Evolutionary conservation across 2,329 filamentous ascomycete genomes (phyloP).

Genomic region (Fusarium dlaminii): DNA sequence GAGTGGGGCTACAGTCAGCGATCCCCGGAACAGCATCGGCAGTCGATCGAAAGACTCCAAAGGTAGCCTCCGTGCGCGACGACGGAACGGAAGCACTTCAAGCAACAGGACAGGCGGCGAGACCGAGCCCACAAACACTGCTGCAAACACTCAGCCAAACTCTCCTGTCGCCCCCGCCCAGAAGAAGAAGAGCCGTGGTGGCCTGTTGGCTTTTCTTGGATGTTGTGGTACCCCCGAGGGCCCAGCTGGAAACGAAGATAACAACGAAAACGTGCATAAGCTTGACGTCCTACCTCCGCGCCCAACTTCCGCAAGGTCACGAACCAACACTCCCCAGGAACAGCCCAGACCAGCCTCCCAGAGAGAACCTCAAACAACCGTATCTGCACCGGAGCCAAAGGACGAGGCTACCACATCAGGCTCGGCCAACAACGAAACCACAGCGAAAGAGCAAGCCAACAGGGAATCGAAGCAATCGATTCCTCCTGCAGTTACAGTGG

Average conservation of each 20-base stretch:
- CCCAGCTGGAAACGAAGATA: constrained; percentile 62
- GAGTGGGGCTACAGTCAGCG: constrained; percentile 67
- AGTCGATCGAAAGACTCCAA: constrained; percentile 73
- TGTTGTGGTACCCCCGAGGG: constrained; percentile 74
- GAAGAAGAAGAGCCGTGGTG: constrained; percentile 65
- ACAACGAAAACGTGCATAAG: constrained; percentile 66
- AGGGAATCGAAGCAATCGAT: constrained; percentile 59
- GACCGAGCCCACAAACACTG: constrained; percentile 61
- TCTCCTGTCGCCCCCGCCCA: constrained; percentile 60
- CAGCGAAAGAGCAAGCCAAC: constrained; percentile 52
- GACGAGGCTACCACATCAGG: constrained; percentile 59
- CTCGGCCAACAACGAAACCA: constrained; percentile 58
- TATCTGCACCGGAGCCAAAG: constrained; percentile 50
- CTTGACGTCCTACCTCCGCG: constrained; percentile 65
- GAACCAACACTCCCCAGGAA: constrained; percentile 63
- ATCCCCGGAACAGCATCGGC: constrained; percentile 69
- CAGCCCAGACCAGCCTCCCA: constrained; percentile 58
- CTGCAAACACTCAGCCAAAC: constrained; percentile 61
- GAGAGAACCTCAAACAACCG: constrained; percentile 56
- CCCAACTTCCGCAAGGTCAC: constrained; percentile 63
- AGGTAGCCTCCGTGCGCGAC: constrained; percentile 69
- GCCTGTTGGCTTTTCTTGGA: constrained; percentile 69
- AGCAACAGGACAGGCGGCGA: constrained; percentile 69
- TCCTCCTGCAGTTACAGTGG: constrained; percentile 53
- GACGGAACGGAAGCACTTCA: constrained; percentile 73